These are phyloP conservation scores for Leishmania mexicana DNA, from an alignment of 208 protist genomes.

Conservation along the genomic window DNA sequence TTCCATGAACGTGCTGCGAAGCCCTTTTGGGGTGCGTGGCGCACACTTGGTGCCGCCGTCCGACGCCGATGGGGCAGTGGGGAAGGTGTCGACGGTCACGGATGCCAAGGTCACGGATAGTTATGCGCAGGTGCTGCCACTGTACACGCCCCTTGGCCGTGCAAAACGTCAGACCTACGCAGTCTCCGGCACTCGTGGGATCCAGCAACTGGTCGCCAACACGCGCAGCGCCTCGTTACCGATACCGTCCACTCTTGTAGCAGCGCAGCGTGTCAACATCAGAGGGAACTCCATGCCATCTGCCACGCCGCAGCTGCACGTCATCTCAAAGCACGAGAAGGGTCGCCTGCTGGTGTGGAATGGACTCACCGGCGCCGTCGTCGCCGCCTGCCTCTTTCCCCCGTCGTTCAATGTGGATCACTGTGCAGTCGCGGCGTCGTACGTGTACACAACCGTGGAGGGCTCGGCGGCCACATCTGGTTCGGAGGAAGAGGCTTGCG, in stretches of 20 bases:
- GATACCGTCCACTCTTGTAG: background rate
- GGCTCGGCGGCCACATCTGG: conserved; percentile 32
- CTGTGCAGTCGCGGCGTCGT: conserved; percentile 43
- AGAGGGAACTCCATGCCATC: background rate
- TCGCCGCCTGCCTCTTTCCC: conserved; percentile 52
- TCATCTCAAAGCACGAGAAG: conserved; percentile 65
- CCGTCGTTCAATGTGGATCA: conserved; percentile 54
- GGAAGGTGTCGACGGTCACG: background rate
- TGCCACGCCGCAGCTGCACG: conserved; percentile 1
- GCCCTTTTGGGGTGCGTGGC: conserved; percentile 68
- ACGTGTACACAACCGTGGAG: conserved; percentile 68
- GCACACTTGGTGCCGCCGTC: conserved; percentile 42
- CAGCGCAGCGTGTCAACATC: background rate
- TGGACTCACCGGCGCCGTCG: conserved; percentile 37
- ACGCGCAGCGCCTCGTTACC: conserved; percentile 3
- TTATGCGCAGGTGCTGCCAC: conserved; percentile 20
- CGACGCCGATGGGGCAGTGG: background rate
- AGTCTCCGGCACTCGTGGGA: conserved; percentile 22
- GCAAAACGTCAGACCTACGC: conserved; percentile 9
- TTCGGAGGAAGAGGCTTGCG: conserved; percentile 54
- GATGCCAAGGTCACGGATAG: background rate
- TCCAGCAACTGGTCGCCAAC: conserved; percentile 27
- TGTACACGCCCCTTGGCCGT: background rate
- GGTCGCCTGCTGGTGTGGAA: conserved; percentile 79
- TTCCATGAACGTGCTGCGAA: conserved; percentile 52